Evolutionary conservation across 106 monocot species (phyloP).

Genomic region (Xerophyta viscosa): DNA sequence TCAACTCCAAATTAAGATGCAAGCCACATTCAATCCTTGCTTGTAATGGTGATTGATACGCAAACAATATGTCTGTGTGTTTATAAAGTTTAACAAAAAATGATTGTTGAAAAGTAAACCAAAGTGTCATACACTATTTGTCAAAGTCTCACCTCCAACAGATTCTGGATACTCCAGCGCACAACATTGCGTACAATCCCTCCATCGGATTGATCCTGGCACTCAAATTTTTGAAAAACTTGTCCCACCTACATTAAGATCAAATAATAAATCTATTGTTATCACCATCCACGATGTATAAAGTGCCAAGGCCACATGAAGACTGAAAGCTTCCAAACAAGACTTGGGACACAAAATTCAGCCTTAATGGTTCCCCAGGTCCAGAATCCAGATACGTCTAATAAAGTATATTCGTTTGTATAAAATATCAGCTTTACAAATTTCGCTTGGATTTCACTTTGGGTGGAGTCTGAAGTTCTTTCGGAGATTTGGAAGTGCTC

Average conservation of each 20-base stretch:
- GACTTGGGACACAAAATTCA: neutral
- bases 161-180: constrained; percentile 65
- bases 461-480: no score
- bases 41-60: no score
- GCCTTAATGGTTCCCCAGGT: no score
- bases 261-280: neutral
- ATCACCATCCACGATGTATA: neutral
- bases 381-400: no score
- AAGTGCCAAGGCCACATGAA: neutral
- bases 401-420: no score
- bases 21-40: no score
- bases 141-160: constrained; percentile 61
- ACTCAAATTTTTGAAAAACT: constrained; percentile 94
- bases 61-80: no score
- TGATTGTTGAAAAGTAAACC: neutral
- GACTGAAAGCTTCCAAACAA: neutral
- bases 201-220: constrained; percentile 49
- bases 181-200: constrained; percentile 91
- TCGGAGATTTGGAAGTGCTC: no score
- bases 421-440: no score
- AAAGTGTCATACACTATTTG: neutral
- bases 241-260: constrained; percentile 62
- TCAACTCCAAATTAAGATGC: no score
- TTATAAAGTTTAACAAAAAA: neutral
- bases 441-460: no score